Evolutionary conservation across 1,284 basidiomycete species (phyloP).

Genomic region (Omphalotus olearius): DNA sequence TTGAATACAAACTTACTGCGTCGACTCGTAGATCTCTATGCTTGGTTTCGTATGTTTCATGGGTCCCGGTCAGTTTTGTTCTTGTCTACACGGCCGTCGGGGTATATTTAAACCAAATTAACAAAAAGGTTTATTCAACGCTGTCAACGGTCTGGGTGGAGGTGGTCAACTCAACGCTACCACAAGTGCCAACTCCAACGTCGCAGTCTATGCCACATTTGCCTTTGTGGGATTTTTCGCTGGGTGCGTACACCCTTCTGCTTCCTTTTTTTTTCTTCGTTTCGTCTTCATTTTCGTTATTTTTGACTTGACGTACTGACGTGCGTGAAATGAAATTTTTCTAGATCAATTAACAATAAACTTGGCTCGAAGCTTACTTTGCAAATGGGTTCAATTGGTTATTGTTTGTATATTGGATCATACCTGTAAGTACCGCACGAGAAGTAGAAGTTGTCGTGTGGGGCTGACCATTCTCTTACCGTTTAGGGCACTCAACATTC

Average conservation of each 20-base stretch:
- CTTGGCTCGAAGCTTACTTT: conserved; percentile 76
- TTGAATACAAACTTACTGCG: background rate
- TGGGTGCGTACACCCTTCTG: conserved; percentile 41
- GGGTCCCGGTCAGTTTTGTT: conserved; percentile 24
- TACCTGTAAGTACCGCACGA: conserved; percentile 49
- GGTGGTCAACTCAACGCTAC: conserved; percentile 32
- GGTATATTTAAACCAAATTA: conserved; percentile 31
- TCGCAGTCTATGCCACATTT: conserved; percentile 68
- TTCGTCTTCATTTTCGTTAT: background rate
- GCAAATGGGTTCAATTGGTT: conserved; percentile 65
- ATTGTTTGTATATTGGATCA: conserved; percentile 70
- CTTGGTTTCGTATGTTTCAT: conserved; percentile 40
- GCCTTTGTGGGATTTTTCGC: conserved; percentile 61
- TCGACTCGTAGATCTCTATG: conserved; percentile 17
- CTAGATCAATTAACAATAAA: conserved; percentile 72
- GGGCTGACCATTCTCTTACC: background rate
- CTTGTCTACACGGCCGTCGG: background rate
- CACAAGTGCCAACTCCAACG: conserved; percentile 43
- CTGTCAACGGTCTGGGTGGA: conserved; percentile 33
- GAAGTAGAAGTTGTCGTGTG: background rate
- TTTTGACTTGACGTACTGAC: background rate
- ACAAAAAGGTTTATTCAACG: conserved; percentile 31
- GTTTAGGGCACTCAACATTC: conserved; percentile 61
- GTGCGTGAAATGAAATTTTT: conserved; percentile 4
- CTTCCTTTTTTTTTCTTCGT: too few relatives aligned